A percentile compares a stretch with the other conserved stretches of the same genome.
These are phyloP conservation scores for Fusarium sterilihyphosum DNA, from an alignment of 2,329 filamentous ascomycete species.

Conservation along the genomic window DNA sequence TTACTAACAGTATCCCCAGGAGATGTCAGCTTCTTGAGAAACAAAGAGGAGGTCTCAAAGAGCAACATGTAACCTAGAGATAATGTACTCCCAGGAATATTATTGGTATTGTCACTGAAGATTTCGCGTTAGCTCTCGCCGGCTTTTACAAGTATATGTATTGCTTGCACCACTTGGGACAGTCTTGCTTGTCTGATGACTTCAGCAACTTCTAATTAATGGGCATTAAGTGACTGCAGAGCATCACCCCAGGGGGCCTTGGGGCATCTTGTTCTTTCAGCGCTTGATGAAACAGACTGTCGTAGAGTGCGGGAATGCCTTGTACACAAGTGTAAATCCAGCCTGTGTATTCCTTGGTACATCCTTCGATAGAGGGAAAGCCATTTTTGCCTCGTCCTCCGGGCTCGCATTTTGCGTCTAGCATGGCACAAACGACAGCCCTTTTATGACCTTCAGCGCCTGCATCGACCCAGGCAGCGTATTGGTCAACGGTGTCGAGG, in stretches of 20 bases:
- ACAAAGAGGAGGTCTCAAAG: not conserved
- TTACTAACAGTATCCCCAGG: not conserved
- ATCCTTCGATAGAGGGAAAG: not conserved
- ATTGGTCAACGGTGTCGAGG: not conserved
- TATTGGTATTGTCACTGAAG: not conserved
- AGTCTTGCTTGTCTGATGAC: not conserved
- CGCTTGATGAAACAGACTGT: not conserved
- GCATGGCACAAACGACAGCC: not conserved
- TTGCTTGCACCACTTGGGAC: not conserved
- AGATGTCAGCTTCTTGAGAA: too few species aligned
- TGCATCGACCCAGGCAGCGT: not conserved
- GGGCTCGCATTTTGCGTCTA: not conserved
- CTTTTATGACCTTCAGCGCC: accelerated
- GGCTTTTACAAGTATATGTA: too few species aligned
- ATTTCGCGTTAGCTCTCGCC: not conserved
- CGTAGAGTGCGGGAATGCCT: not conserved
- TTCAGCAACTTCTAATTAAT: not conserved
- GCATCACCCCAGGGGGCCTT: not conserved
- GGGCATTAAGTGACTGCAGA: not conserved
- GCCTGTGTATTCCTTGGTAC: not conserved
- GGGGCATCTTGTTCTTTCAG: not conserved
- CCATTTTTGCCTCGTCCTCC: not conserved
- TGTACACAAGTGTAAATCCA: not conserved
- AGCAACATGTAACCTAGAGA: not conserved
- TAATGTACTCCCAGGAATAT: not conserved